A percentile compares a stretch with the other conserved stretches of the same genome.
phyloP scores from a whole-genome alignment of 306 rosid genomes.

The Carpinus fangiana region DNA sequence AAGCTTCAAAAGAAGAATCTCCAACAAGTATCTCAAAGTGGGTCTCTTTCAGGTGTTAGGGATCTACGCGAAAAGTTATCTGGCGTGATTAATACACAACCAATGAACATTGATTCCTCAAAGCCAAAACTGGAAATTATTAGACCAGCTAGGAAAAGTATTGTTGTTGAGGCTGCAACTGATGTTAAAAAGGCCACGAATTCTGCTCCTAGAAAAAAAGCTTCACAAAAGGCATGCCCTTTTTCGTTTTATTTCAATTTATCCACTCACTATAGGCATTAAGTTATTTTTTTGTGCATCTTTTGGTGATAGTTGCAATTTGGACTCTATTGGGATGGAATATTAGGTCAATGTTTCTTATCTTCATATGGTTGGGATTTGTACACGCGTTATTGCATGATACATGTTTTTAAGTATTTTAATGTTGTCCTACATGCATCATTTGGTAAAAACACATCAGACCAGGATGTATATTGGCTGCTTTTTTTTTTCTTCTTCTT shows the following conservation, averaged over 20 bases:
- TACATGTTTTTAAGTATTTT: background rate
- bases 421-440: background rate
- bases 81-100: constrained; percentile 69
- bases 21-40: constrained; percentile 61
- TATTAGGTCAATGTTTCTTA: background rate
- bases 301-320: background rate
- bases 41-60: constrained; percentile 58
- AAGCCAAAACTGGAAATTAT: constrained; percentile 51
- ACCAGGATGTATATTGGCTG: background rate
- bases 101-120: constrained; percentile 61
- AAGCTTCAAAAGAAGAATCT: constrained; percentile 89
- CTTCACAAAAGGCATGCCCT: constrained; percentile 60
- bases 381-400: background rate
- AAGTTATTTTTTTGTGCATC: constrained; percentile 9
- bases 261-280: background rate
- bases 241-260: background rate
- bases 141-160: constrained; percentile 54
- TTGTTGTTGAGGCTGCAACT: constrained; percentile 41
- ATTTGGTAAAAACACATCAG: background rate
- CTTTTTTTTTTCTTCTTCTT: background rate
- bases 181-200: constrained; percentile 49
- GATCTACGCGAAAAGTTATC: constrained; percentile 93
- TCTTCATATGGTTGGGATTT: background rate
- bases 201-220: constrained; percentile 54
- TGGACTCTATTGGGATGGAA: background rate